A percentile compares a stretch with the other conserved stretches of the same genome.
Conservation (phyloP, 1,284 basidiomycete species). For the Ceratobasidium sp. region DNA sequence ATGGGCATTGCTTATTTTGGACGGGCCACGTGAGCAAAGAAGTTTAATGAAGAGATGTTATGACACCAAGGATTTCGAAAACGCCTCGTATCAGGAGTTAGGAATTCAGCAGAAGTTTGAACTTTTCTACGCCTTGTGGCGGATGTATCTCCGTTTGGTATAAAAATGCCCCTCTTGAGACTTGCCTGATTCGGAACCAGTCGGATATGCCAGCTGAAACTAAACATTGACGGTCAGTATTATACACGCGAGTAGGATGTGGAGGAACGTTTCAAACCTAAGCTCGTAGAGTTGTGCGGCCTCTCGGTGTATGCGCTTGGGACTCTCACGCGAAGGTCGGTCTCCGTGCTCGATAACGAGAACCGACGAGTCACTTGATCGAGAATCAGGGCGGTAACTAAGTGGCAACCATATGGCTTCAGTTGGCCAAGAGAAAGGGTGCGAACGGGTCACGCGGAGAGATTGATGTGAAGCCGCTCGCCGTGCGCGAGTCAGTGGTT, state of each 20-base stretch:
- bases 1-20: constrained; percentile 25
- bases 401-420: background rate
- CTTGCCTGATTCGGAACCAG: background rate
- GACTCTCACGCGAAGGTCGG: background rate
- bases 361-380: background rate
- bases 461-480: background rate
- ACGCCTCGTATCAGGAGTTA: background rate
- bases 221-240: background rate
- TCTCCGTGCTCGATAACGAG: background rate
- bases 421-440: background rate
- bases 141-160: background rate
- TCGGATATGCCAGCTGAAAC: background rate
- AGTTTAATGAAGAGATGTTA: background rate
- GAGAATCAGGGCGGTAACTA: background rate
- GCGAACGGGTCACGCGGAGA: background rate
- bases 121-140: background rate
- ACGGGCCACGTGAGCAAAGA: constrained; percentile 20
- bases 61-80: background rate
- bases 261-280: background rate
- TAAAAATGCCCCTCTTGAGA: background rate
- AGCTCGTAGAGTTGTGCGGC: background rate
- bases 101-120: background rate
- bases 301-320: background rate
- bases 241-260: background rate
- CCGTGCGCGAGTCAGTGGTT: background rate